A percentile compares a stretch with the other conserved stretches of the same genome.
Evolutionary conservation across 768 basidiomycete species (phyloP).

Genomic region (Strobilomyces dryophilus): DNA sequence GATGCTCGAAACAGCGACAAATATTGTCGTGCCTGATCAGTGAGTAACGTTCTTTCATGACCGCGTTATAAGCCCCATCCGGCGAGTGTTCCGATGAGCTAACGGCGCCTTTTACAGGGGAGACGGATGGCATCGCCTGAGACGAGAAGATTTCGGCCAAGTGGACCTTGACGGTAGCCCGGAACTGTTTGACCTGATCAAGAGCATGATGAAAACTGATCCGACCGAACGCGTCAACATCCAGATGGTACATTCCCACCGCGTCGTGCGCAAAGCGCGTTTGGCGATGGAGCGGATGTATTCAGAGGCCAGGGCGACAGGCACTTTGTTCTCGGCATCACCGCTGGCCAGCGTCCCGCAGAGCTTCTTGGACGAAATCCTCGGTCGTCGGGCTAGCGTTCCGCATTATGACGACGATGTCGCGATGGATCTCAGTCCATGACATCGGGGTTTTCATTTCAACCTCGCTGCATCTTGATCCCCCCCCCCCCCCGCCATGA

Average conservation of each 20-base stretch:
- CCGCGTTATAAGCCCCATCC: not conserved
- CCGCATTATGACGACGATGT: slow-evolving; percentile 20
- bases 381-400: slow-evolving; percentile 28
- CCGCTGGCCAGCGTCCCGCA: slow-evolving; percentile 57
- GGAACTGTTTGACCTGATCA: slow-evolving; percentile 64
- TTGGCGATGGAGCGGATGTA: slow-evolving; percentile 55
- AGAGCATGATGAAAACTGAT: slow-evolving; percentile 73
- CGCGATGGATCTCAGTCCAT: slow-evolving; percentile 40
- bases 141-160: slow-evolving; percentile 87
- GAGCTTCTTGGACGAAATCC: slow-evolving; percentile 64
- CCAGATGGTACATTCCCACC: slow-evolving; percentile 54
- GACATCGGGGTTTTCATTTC: slow-evolving; percentile 12
- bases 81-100: slow-evolving; percentile 9
- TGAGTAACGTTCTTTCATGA: slow-evolving; percentile 41
- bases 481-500: slow-evolving; percentile 1
- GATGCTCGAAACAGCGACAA: slow-evolving; percentile 91
- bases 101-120: slow-evolving; percentile 53
- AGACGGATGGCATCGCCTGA: slow-evolving; percentile 88
- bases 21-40: slow-evolving; percentile 97
- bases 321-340: slow-evolving; percentile 50
- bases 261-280: slow-evolving; percentile 61
- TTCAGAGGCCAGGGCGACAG: slow-evolving; percentile 32
- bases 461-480: not conserved
- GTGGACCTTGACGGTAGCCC: slow-evolving; percentile 66
- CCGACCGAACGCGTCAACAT: slow-evolving; percentile 57